Evolutionary conservation across 139 green algal species (phyloP), one percentile per base, ranked within the genome.

Genomic region (Chlamydomonas applanata): DNA sequence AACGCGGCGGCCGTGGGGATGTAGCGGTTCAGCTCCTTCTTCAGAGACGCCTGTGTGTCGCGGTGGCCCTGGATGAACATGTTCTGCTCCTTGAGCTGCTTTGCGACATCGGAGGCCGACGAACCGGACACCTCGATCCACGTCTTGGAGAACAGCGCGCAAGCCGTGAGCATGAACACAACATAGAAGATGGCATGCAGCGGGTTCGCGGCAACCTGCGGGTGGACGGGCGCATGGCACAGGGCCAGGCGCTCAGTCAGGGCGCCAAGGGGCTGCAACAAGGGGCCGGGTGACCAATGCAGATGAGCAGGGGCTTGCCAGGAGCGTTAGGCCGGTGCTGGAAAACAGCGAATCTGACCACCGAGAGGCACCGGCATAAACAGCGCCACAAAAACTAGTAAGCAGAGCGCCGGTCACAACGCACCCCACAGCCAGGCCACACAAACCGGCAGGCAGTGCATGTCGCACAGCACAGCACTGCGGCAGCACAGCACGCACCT

Each of bases 51-150:
- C 52, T 88, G 83, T 17, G 88, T 97, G 84, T 97, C 93, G 27
- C 93, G 86, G 84, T 97, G 92, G 54, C 57, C 33, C 35, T 67
- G 44, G 63, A 56, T 72, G 73, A 97, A 97, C 86, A 95, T 95
- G 83, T 97, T 87, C 91, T 97, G 92, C 78, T 98, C 93, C 78
- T 96, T 96, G 68, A 99, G 92, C 88, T 99, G 92, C 89, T 97
- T 97, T 34, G 96, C 96, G 3, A 99, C 96, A 73, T 99, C 96
- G 63, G 73, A 84, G 32, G 96, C 93, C 36, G 83, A 94, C 45
- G 93, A 95, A 44, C 96, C 96, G 0, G 90, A 97, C n/a, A 99
- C 94, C 88, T 99, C 96, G 75, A 99, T 99, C 96, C 96, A 99
- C 40, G 94, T 98, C 90, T 99, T 99, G 78, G 95, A 98, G 88